Evolutionary conservation across 1,284 basidiomycete species (phyloP).

Genomic region (Heterobasidion occidentale): DNA sequence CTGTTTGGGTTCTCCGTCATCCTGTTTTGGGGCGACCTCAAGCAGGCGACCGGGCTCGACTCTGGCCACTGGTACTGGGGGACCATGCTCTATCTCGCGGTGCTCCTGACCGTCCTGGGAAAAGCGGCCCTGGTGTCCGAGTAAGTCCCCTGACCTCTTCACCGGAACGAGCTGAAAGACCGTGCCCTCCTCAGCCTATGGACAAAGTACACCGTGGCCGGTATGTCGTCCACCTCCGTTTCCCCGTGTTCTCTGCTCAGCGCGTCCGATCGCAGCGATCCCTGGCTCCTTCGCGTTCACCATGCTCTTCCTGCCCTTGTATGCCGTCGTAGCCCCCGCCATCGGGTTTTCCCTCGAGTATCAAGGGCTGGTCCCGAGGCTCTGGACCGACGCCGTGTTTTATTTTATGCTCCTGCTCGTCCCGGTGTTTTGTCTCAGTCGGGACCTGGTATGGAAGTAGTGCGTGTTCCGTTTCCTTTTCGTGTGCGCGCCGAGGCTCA

Average conservation of each 20-base stretch:
- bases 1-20: conserved; percentile 86
- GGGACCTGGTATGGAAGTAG: conserved; percentile 97
- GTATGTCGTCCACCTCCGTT: conserved; percentile 26
- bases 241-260: conserved; percentile 6
- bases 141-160: conserved; percentile 40
- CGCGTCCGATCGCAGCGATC: conserved; percentile 49
- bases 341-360: conserved; percentile 92
- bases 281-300: conserved; percentile 96
- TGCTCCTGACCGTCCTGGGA: conserved; percentile 91
- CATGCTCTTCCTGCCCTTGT: conserved; percentile 89
- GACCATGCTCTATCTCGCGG: conserved; percentile 91
- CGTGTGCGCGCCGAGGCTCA: not conserved
- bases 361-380: conserved; percentile 73
- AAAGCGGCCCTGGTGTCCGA: conserved; percentile 98
- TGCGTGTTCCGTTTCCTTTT: conserved; percentile 21
- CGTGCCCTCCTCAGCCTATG: conserved; percentile 59
- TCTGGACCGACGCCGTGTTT: conserved; percentile 85
- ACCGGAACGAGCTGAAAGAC: conserved; percentile 8
- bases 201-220: conserved; percentile 97
- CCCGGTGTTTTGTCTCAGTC: conserved; percentile 80
- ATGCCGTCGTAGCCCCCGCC: conserved; percentile 82
- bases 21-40: conserved; percentile 88
- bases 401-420: conserved; percentile 89
- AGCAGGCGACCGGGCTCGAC: conserved; percentile 74
- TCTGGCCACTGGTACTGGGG: conserved; percentile 99